These are phyloP conservation scores for Aspergillus sp. DNA, from an alignment of 2,329 filamentous ascomycete species.

Conservation along the genomic window DNA sequence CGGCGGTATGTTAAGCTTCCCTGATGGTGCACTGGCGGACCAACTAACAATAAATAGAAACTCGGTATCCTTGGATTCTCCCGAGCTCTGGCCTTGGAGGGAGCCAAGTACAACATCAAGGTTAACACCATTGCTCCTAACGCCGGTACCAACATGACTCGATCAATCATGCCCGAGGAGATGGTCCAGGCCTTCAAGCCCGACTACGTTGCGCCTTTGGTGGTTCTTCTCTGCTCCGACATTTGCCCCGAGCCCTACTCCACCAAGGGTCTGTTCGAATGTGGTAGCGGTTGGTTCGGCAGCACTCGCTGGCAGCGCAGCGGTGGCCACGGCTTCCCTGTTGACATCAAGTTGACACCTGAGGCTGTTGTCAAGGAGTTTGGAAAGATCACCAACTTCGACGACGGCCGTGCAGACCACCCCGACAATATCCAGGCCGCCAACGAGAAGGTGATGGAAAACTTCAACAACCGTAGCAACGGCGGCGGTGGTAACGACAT, in stretches of 20 bases:
- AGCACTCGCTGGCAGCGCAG: slow-evolving; percentile 93
- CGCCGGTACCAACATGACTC: slow-evolving; percentile 92
- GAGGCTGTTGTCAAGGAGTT: slow-evolving; percentile 78
- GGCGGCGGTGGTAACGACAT: slow-evolving; percentile 60
- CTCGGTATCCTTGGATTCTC: slow-evolving; percentile 93
- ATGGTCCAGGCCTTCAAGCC: slow-evolving; percentile 99
- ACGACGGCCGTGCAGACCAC: slow-evolving; percentile 82
- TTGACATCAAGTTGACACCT: slow-evolving; percentile 78
- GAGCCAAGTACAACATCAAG: slow-evolving; percentile 94
- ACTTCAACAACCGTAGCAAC: slow-evolving; percentile 73
- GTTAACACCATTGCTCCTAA: slow-evolving; percentile 99
- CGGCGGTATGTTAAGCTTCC: slow-evolving; percentile 64
- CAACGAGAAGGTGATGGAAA: slow-evolving; percentile 76
- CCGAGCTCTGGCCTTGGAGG: slow-evolving; percentile 86
- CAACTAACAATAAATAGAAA: slow-evolving; percentile 56
- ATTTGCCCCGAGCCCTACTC: slow-evolving; percentile 73
- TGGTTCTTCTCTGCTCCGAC: slow-evolving; percentile 83
- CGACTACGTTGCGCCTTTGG: slow-evolving; percentile 92
- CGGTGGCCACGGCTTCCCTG: slow-evolving; percentile 85
- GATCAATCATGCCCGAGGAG: slow-evolving; percentile 91
- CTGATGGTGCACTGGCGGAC: background rate
- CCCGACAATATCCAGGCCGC: slow-evolving; percentile 77
- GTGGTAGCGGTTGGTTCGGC: slow-evolving; percentile 90
- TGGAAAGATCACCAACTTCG: slow-evolving; percentile 80
- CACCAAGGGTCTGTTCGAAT: slow-evolving; percentile 89